Evolutionary conservation across 805 yeast species (phyloP).

Genomic region (Saccharomyces eubayanus): DNA sequence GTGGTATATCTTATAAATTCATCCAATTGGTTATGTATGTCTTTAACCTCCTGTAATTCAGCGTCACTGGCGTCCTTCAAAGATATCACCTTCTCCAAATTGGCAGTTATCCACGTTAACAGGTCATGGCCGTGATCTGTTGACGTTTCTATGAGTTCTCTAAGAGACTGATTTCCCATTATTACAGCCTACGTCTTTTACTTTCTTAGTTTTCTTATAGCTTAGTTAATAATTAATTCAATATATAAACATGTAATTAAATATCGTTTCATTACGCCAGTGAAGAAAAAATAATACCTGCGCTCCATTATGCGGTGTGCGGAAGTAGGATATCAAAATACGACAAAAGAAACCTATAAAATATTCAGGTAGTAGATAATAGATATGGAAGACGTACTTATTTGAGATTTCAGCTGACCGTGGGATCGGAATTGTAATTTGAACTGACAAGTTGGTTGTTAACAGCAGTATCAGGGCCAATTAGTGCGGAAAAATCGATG

Average conservation of each 20-base stretch:
- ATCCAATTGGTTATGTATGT: slow-evolving; percentile 9
- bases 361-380: background rate
- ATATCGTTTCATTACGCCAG: background rate
- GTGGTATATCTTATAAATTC: slow-evolving; percentile 9
- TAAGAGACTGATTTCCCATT: background rate
- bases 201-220: background rate
- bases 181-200: background rate
- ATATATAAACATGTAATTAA: background rate
- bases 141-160: slow-evolving; percentile 3
- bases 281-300: background rate
- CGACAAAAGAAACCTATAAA: background rate
- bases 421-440: background rate
- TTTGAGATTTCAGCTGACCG: background rate
- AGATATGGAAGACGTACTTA: background rate
- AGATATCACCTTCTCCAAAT: slow-evolving; percentile 9
- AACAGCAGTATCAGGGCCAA: background rate
- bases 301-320: background rate
- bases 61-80: background rate
- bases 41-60: background rate
- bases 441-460: background rate
- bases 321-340: background rate
- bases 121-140: slow-evolving; percentile 17
- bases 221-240: background rate
- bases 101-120: slow-evolving; percentile 16
- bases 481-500: background rate